Base-by-base conservation (phyloP, 192 early-diverging fungal genomes). In the Coemansia sp. region DNA sequence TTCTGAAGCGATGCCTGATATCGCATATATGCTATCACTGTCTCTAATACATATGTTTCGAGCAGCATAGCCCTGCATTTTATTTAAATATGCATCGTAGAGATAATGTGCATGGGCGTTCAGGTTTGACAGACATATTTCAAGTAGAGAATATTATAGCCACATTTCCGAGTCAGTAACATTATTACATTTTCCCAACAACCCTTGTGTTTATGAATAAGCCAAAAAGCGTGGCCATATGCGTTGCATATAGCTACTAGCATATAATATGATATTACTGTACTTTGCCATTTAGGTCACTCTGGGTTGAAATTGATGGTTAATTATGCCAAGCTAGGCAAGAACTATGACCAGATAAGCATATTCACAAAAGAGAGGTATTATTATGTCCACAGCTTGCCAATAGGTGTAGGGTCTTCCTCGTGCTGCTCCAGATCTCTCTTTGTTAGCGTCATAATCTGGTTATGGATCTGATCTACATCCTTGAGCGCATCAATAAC, bases 401-500 rank as follows among this genome's bases (percentile, higher is more conserved):
- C 70, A 20, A 82, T 63, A 9, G 80, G 71, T 8, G 64, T 36
- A n/a, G 70, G 74, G 46, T 56, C 62, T 11, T 70, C 66, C 42
- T 64, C 24, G 17, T 82, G 80, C 22, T 60, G 64, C 42, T 76
- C 62, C 51, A 76, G 46, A 2, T 68, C 67, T 57, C 50, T 65
- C 24, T 67, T 82, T 2, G 71, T 63, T 62, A 82, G 56, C 1
- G 50, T 30, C 66, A 74, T 17, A 24, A 83, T 70, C 58, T 78
- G 76, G 21, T 67, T 66, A 31, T 83, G 81, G 10, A 83, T 70
- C 57, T 68, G 52, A 39, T 83, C 81, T 0, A 42, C 53, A 36
- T 69, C 70, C 52, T 68, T 72, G 59, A 72, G 50, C 1, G 81
- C 81, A 29, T 82, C 79, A 10, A 82, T 73, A 42, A 84, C 73